Conservation (phyloP, 2,329 filamentous ascomycete species). For the Diplocarpon mali region DNA sequence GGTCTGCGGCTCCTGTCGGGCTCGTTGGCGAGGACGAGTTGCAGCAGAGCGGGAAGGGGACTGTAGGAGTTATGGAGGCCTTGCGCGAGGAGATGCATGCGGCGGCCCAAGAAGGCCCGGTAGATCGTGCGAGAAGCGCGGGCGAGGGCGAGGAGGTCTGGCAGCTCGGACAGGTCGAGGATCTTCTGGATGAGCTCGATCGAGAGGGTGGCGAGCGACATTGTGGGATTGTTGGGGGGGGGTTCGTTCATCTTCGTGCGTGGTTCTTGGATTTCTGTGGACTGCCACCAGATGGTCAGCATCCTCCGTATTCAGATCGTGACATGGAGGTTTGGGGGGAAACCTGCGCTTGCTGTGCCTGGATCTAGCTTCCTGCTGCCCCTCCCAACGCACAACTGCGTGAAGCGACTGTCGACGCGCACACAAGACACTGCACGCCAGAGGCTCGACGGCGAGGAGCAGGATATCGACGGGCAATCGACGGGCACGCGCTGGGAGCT, state of each 20-base stretch:
- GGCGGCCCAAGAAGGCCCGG: conserved; percentile 20
- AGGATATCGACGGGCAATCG: conserved; percentile 13
- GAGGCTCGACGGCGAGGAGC: conserved; percentile 6
- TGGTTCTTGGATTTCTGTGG: conserved; percentile 4
- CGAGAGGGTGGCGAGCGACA: conserved; percentile 23
- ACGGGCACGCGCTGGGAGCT: conserved; percentile 18
- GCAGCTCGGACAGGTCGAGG: conserved; percentile 21
- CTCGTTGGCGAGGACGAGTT: conserved; percentile 23
- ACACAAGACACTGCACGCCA: conserved; percentile 5
- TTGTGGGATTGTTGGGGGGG: conserved; percentile 10
- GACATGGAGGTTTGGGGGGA: neutral
- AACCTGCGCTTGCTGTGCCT: conserved; percentile 12
- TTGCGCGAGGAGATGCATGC: conserved; percentile 18
- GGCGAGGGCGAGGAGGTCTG: conserved; percentile 23
- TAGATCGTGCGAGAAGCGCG: conserved; percentile 23
- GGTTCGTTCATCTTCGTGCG: conserved; percentile 4
- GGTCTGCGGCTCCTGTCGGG: conserved; percentile 21
- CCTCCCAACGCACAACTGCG: conserved; percentile 10
- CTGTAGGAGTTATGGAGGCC: conserved; percentile 22
- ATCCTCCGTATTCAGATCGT: neutral
- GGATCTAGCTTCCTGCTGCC: conserved; percentile 9
- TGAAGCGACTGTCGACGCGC: conserved; percentile 6
- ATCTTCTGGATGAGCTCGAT: conserved; percentile 26
- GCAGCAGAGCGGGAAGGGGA: conserved; percentile 21
- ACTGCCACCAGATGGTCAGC: conserved; percentile 7